Conservation (phyloP, 2,329 filamentous ascomycete genomes). For the Bipolaris bicolor region DNA sequence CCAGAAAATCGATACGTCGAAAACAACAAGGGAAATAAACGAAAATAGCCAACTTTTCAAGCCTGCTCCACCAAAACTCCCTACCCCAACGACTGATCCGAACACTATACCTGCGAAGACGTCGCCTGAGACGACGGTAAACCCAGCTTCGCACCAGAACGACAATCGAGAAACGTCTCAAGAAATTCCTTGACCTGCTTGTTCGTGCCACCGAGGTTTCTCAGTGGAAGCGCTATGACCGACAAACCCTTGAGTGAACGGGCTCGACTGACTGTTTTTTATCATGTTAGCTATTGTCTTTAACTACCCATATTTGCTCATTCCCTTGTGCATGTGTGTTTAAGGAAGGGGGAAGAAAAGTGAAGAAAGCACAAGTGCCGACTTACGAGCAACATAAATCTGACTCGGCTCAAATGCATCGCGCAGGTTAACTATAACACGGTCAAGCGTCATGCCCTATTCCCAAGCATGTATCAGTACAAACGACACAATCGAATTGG, state of each 20-base stretch:
- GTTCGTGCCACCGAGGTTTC: slow-evolving; percentile 34
- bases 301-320: too few relatives aligned
- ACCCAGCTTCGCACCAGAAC: neutral
- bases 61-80: neutral
- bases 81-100: neutral
- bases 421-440: slow-evolving; percentile 61
- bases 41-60: neutral
- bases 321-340: too few relatives aligned
- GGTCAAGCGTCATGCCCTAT: slow-evolving; percentile 64
- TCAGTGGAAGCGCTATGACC: slow-evolving; percentile 41
- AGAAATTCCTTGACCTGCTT: slow-evolving; percentile 45
- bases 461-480: too few relatives aligned
- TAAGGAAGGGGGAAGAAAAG: neutral
- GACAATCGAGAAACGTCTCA: neutral
- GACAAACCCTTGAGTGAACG: slow-evolving; percentile 58
- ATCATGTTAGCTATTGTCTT: slow-evolving; percentile 3
- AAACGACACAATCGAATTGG: neutral
- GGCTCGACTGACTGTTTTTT: slow-evolving; percentile 58
- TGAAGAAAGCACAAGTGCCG: neutral
- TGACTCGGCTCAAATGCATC: slow-evolving; percentile 63
- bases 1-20: neutral
- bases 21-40: neutral
- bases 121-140: neutral
- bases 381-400: slow-evolving; percentile 63
- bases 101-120: neutral